phyloP scores from a whole-genome alignment of 495 filamentous ascomycete species.

The Aspergillus asperescens region DNA sequence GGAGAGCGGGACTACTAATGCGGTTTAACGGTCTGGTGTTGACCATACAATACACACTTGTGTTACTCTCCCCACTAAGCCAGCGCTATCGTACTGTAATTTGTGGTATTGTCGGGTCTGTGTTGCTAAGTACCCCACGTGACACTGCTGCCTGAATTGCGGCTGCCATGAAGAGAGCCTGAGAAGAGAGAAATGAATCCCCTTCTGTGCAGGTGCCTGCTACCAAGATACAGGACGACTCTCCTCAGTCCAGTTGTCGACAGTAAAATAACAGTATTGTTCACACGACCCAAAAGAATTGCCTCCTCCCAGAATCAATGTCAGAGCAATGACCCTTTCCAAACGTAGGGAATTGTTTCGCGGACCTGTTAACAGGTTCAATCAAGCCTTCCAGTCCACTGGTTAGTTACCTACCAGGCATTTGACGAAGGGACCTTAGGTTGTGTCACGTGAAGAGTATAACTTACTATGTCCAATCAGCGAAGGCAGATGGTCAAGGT shows the following conservation, averaged over 20 bases:
- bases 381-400: no score
- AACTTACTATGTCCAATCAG: neutral
- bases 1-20: slow-evolving; percentile 4
- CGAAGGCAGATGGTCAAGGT: neutral
- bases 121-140: neutral
- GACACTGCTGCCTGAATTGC: slow-evolving; percentile 1
- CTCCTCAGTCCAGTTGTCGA: neutral
- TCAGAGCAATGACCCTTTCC: no score
- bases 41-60: neutral
- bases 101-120: neutral
- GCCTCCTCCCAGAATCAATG: no score
- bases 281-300: no score
- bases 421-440: no score
- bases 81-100: neutral
- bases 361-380: no score
- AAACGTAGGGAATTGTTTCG: no score
- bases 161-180: neutral
- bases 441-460: neutral
- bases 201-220: neutral
- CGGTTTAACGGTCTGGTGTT: slow-evolving; percentile 1
- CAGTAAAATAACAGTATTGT: no score
- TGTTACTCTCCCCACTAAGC: neutral
- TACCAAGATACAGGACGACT: neutral
- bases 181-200: neutral
- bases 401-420: no score